Evolutionary conservation across 352 stramenopile genomes (phyloP), one percentile per base, ranked within the genome.

Genomic region (Globisporangium paroecandrum): DNA sequence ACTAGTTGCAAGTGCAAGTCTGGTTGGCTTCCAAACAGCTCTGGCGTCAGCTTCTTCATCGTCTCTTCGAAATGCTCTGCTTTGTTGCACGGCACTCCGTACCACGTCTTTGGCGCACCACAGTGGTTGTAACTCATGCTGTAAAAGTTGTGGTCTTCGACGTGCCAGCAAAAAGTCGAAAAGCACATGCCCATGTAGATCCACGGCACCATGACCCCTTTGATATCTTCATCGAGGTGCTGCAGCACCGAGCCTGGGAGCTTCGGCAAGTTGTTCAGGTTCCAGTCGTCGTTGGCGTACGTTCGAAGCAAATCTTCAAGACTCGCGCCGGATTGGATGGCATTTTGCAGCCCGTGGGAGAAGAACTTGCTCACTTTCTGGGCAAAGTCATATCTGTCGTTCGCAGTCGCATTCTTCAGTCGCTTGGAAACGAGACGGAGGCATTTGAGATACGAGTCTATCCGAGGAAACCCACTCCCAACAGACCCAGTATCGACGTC

Each of bases 131-230:
- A 99, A 73, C 98, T 99, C 73, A 99, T 99, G 62, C 89, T 98
- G 69, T 99, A 99, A 64, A 99, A 97, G 81, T 99, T 99, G 81
- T 99, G 98, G 75, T 99, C 98, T 77, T 99, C 98, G 38, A 98
- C 98, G 73, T 99, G 98, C 97, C 97, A 99, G 73, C 95, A 99
- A 76, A 99, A 99, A 1, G 98, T 98, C 5, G 94, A 98, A 69
- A 99, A 99, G 34, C 98, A 90, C 84, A 98, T 99, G 24, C 98
- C 98, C 71, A 99, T 96, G 78, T 99, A 99, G 62, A 99, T 85
- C 98, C 98, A 99, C n/a, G 98, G 98, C 22, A 99, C 90, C 84
- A 99, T 99, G 12, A 99, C 97, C 0, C 98, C 98, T 73, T 98
- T 99, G 64, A 99, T 98, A 54, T 98, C 93, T 70, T 98, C 94